phyloP scores from a whole-genome alignment of 805 yeast genomes.

The Candida oleophila region DNA sequence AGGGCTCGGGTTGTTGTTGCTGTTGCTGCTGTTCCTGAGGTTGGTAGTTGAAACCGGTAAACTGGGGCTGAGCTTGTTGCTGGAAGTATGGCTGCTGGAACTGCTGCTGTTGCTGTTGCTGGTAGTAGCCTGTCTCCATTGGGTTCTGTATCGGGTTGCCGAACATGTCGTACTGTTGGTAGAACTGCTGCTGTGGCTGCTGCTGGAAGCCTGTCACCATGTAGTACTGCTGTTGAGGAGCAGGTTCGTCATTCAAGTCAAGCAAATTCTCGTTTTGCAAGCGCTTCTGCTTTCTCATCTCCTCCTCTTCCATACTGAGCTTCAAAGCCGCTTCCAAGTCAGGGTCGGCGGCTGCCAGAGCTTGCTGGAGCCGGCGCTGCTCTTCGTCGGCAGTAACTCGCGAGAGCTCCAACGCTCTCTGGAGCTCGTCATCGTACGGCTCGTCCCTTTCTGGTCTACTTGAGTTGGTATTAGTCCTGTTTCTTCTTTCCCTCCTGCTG shows the following conservation, averaged over 20 bases:
- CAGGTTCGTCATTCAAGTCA: constrained; percentile 49
- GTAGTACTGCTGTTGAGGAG: constrained; percentile 24
- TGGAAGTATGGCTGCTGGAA: constrained; percentile 32
- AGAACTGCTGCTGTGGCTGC: constrained; percentile 7
- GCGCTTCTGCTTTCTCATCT: constrained; percentile 50
- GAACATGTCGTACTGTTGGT: constrained; percentile 57
- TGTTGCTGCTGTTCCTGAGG: constrained; percentile 26
- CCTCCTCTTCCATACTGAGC: constrained; percentile 76
- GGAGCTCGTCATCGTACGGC: constrained; percentile 72
- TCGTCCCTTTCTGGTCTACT: constrained; percentile 25
- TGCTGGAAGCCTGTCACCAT: constrained; percentile 8
- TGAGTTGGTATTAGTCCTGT: constrained; percentile 19
- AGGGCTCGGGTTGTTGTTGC: constrained; percentile 32
- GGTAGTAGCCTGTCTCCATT: constrained; percentile 54
- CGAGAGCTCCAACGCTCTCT: constrained; percentile 78
- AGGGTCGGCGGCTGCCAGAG: constrained; percentile 47
- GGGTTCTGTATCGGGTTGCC: constrained; percentile 63
- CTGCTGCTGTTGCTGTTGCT: constrained; percentile 34
- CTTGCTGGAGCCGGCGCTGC: constrained; percentile 51
- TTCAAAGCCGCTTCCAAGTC: constrained; percentile 69
- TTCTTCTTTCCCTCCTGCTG: constrained; percentile 21
- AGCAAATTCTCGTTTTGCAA: constrained; percentile 48
- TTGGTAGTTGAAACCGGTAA: constrained; percentile 31
- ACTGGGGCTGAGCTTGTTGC: constrained; percentile 37
- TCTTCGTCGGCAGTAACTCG: constrained; percentile 83